Evolutionary conservation across 78 protist genomes (phyloP), one percentile per base, ranked within the genome.

Genomic region (Speleostelium caveatum): DNA sequence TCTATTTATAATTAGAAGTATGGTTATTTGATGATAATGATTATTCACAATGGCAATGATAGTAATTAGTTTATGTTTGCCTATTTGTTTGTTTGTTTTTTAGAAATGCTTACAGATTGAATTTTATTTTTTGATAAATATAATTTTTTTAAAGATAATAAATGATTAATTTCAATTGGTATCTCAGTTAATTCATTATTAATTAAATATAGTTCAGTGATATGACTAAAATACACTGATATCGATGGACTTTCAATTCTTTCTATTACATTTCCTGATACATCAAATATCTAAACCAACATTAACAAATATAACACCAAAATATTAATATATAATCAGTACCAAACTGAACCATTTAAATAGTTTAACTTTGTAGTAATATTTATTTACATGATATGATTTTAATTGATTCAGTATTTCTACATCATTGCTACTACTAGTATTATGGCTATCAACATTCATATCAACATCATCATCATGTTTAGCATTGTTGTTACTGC

Each of bases 71-170:
- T 45, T 6, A 10, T 45, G 53, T 6, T 6, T 45, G 53, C 6
- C 6, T 45, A 45, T 45, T 10, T 14, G 53, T 45, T 45, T 45
- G 10, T 45, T 45, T 45, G 10, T 68, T 1, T 2, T 14, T 14
- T 59, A 22, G 22, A 28, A 51, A 21, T 56, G 24, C 10, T 41
- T 41, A 75, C 59, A n/a, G 22, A n/a, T 67, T 10, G 17, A 19
- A 83, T 28, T 12, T 83, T 83, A 60, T 83, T 83, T 38, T 83
- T 83, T 42, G 79, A 58, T 21, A 83, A 30, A 59, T 83, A 83
- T 69, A 83, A 58, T 32, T 56, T 73, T 60, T 73, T 73, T 24
- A 73, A 56, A 73, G 21, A 36, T 3, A 58, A 38, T 8, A 73
- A 38, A n/a, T n/a, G 10, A 58, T 73, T 38, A 19, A 73, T 56